These are phyloP conservation scores for Gymnopilus junonius DNA, from an alignment of 768 basidiomycete species.

Conservation along the genomic window DNA sequence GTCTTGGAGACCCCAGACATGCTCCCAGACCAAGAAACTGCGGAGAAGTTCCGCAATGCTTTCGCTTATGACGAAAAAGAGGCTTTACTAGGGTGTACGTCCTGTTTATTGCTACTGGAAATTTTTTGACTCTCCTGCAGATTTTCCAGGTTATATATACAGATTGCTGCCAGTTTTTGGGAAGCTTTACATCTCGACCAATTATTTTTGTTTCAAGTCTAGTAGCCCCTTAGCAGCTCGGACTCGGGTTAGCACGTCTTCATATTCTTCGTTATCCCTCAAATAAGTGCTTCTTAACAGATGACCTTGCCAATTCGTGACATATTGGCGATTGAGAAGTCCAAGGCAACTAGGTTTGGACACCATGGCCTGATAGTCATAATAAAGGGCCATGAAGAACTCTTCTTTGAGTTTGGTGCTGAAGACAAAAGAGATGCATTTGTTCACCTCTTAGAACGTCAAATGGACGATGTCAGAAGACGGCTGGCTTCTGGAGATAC, in stretches of 20 bases:
- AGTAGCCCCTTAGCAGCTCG: constrained; percentile 76
- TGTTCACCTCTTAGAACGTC: constrained; percentile 71
- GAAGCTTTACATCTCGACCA: constrained; percentile 87
- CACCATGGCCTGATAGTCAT: constrained; percentile 90
- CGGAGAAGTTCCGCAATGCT: constrained; percentile 75
- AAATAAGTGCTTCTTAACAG: constrained; percentile 42
- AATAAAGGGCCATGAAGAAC: constrained; percentile 94
- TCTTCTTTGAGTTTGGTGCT: constrained; percentile 93
- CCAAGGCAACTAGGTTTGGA: constrained; percentile 87
- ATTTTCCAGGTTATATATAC: constrained; percentile 90
- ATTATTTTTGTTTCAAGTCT: constrained; percentile 95
- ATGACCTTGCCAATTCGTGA: constrained; percentile 95
- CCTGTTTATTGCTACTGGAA: background rate
- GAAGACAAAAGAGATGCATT: constrained; percentile 83
- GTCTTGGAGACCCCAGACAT: constrained; percentile 77
- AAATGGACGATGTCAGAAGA: constrained; percentile 74
- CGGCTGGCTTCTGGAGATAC: constrained; percentile 50
- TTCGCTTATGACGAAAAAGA: constrained; percentile 94
- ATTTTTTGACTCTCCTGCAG: constrained; percentile 43
- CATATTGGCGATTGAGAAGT: constrained; percentile 81
- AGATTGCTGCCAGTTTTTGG: constrained; percentile 90
- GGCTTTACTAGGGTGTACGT: constrained; percentile 84
- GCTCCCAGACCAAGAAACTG: constrained; percentile 60
- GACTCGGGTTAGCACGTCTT: constrained; percentile 68
- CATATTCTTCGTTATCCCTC: background rate